Base-by-base conservation (phyloP, 1,139 yeast genomes). In the Hansenula lynferdii region DNA sequence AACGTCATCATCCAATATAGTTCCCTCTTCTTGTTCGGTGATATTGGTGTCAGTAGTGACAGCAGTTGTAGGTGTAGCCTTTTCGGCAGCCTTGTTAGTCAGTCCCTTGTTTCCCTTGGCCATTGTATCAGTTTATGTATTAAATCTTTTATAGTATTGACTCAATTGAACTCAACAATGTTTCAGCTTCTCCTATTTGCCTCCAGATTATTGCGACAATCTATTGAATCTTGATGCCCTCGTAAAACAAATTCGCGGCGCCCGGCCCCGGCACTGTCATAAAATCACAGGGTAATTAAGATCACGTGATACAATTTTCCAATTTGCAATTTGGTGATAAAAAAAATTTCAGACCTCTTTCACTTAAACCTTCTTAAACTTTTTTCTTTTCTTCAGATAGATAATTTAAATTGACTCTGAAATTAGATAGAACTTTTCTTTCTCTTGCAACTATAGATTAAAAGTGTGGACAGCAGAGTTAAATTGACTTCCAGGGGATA, bases 401-500 rank as follows among this genome's bases (percentile, higher is more conserved):
- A 43, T 47, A 43, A 42, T 35, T 42, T 47, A 49, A 24, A 53
- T 46, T 45, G 44, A 51, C 78, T 75, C 81, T 75, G 80, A 70
- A 52, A 31, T 60, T 53, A 61, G 77, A 65, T 75, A 75, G 82
- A 76, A 76, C 82, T 74, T 74, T 62, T 60, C 65, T 63, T 64
- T n/a, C 62, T 57, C 44, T 47, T 51, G 50, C 58, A 49, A 48
- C 62, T 49, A 54, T 62, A 66, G 62, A 62, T 46, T 57, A 62
- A 62, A 64, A 71, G 85, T 72, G 85, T 76, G 85, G 84, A 77
- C 83, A 77, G 75, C 82, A 75, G 83, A 77, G 84, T 64, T 56
- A 77, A 58, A 77, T 32, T 40, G 49, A 68, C 38, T 36, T 20
- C 31, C 12, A 17, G 35, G 34, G 15, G 30, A 47, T 35, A 40